These are phyloP conservation scores for Fraxinus quadrangulata DNA, from an alignment of 257 asterid genomes.

Conservation along the genomic window DNA sequence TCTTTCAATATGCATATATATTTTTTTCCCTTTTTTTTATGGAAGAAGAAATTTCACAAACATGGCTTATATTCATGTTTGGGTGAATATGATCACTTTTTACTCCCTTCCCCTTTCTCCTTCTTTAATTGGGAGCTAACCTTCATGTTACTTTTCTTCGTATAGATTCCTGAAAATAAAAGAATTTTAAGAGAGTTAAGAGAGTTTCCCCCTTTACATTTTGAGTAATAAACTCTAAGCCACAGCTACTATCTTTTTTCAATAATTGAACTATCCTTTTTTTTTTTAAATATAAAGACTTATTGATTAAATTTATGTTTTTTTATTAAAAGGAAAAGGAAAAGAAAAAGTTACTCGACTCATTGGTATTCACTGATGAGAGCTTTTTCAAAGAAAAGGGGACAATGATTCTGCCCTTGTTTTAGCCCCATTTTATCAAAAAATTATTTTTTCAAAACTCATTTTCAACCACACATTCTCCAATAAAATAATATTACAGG, in stretches of 20 bases:
- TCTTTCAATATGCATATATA: not conserved
- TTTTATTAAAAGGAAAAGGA: not conserved
- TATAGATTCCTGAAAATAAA: not conserved
- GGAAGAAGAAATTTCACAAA: not conserved
- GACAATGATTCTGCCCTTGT: not conserved
- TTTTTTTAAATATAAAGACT: not conserved
- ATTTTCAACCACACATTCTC: too few species aligned
- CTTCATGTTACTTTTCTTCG: not conserved
- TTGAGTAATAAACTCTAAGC: not conserved
- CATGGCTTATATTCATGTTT: not conserved
- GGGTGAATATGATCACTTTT: not conserved
- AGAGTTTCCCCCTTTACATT: not conserved
- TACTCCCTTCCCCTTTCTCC: not conserved
- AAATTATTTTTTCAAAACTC: too few species aligned
- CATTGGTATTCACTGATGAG: not conserved
- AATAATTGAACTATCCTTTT: not conserved
- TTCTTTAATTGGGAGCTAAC: not conserved
- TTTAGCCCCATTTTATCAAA: too few species aligned
- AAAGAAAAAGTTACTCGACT: too few species aligned
- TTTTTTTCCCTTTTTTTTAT: not conserved
- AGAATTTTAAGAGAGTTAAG: not conserved
- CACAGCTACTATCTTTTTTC: not conserved
- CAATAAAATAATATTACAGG: too few species aligned
- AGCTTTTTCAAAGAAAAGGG: not conserved
- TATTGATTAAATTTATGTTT: not conserved